phyloP scores from a whole-genome alignment of 2,329 filamentous ascomycete genomes.

The Dactylonectria macrodidyma region DNA sequence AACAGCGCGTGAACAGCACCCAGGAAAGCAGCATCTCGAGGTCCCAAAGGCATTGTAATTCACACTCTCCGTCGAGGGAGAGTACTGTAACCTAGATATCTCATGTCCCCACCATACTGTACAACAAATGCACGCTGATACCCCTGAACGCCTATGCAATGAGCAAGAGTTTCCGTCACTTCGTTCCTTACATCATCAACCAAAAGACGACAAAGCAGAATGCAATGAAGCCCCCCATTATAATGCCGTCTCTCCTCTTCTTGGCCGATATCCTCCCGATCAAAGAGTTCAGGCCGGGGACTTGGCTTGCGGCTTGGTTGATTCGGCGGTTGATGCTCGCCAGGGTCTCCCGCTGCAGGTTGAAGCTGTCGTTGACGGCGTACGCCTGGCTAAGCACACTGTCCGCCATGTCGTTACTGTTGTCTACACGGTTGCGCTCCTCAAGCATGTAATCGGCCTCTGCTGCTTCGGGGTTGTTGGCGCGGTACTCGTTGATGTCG shows the following conservation, averaged over 20 bases:
- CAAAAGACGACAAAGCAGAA: slow-evolving; percentile 91
- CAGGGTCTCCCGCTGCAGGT: slow-evolving; percentile 88
- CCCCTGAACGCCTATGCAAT: slow-evolving; percentile 54
- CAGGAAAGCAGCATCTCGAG: slow-evolving; percentile 50
- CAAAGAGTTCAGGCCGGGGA: slow-evolving; percentile 92
- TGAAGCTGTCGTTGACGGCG: slow-evolving; percentile 94
- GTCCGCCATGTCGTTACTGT: slow-evolving; percentile 91
- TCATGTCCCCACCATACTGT: slow-evolving; percentile 48
- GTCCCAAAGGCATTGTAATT: slow-evolving; percentile 47
- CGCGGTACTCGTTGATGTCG: slow-evolving; percentile 92
- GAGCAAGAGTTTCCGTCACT: slow-evolving; percentile 30
- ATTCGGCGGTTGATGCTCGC: slow-evolving; percentile 92
- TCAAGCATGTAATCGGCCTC: slow-evolving; percentile 98
- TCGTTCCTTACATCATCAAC: slow-evolving; percentile 75
- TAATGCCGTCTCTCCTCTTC: slow-evolving; percentile 94
- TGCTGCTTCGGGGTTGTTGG: slow-evolving; percentile 83
- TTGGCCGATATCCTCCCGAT: slow-evolving; percentile 95
- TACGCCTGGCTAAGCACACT: slow-evolving; percentile 95
- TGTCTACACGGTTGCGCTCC: slow-evolving; percentile 88
- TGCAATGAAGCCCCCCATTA: slow-evolving; percentile 91
- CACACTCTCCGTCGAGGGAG: slow-evolving; percentile 35
- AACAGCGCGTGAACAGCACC: slow-evolving; percentile 52
- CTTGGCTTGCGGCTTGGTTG: slow-evolving; percentile 88
- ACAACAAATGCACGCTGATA: slow-evolving; percentile 56
- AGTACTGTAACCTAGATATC: slow-evolving; percentile 46